Base-by-base conservation (phyloP, 2,329 filamentous ascomycete genomes). In the Zymoseptoria brevis region DNA sequence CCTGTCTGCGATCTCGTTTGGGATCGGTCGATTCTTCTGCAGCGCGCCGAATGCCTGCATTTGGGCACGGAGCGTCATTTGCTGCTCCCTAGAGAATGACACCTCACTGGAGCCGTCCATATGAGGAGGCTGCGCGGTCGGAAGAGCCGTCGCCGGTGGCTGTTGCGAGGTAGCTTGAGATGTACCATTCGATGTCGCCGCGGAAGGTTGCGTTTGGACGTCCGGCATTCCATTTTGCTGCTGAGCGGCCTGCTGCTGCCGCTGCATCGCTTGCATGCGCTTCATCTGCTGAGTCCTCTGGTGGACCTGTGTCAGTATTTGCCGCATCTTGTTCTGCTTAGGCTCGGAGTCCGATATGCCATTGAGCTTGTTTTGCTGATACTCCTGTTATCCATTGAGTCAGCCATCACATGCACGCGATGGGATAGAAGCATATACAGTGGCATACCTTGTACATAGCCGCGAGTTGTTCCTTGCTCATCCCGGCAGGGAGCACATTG, bases 1-100 rank as follows among this genome's bases (percentile, higher is more conserved):
- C 54, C 88, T 85, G 69, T 93, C 88, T 72, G 96, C 90, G 64
- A 96, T 83, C 62, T 84, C 82, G 29, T 83, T 75, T 0, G 93
- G 90, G 3, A 97, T 84, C 0, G 91, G 87, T 13, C 88, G 81
- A 66, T 96, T 96, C 74, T 94, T 95, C 4, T 89, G 87, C 3
- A 99, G 80, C 65, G 91, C 82, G 75, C 95, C 95, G 76, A 96
- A 97, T 0, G 93, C 92, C 67, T 87, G 82, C 55, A 97, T 96
- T 73, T 99, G 94, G 65, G 89, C 87, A 61, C 90, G 83, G 8
- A 99, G 78, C 50, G 89, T 84, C 22, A 82, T 80, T 52, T 96
- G 78, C 72, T 99, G 94, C 58, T 94, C 88, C 22, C 83, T 82
- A 11, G 86, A 87, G 72, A 96, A 65, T 8, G 57, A 51, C 21